Base-by-base conservation (phyloP, 148 eudicot species). In the Chenopodium berlandieri region DNA sequence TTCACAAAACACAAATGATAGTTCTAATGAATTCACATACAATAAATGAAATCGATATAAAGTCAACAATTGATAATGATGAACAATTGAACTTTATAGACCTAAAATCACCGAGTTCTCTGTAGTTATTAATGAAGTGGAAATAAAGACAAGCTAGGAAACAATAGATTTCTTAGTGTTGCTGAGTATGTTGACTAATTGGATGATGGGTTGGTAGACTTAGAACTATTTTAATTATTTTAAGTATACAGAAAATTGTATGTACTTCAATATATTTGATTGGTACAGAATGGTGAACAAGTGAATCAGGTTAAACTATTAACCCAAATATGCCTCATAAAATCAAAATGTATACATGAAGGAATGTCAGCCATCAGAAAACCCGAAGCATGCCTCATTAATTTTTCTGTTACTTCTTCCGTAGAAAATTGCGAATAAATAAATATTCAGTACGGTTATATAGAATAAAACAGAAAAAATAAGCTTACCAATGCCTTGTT, bases 401-500 rank as follows among this genome's bases (percentile, higher is more conserved):
- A 12, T 1, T 9, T 4, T 27, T 50, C 63, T 13, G 40, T 22
- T 23, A 46, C 30, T 31, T 72, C 12, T 30, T 31, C 6, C 44
- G 14, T 13, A 68, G 10, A 76, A 9, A 62, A 76, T 13, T 27
- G n/a, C 80, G 67, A 7, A 9, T 27, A 78, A 17, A 66, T 27
- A 17, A 9, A 50, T 34, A 52, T 79, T 52, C 19, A 54, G 19
- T 58, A 20, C 60, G 64, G 14, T 37, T 0, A 68, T 66, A 44
- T 67, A 71, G 22, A 30, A 54, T 75, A 4, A 27, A 75, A 23
- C 19, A 77, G 34, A 75, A 78, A 73, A 34, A 44, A 62, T 80
- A 46, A 75, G 30, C 91, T 90, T 84, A 95, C 99, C 94, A 77
- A 95, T 89, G 87, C 99, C 99, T 90, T 94, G 99, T 75, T 90